Evolutionary conservation across 305 asterid species (phyloP), one percentile per base, ranked within the genome.

Genomic region (Rubia tinctorum): DNA sequence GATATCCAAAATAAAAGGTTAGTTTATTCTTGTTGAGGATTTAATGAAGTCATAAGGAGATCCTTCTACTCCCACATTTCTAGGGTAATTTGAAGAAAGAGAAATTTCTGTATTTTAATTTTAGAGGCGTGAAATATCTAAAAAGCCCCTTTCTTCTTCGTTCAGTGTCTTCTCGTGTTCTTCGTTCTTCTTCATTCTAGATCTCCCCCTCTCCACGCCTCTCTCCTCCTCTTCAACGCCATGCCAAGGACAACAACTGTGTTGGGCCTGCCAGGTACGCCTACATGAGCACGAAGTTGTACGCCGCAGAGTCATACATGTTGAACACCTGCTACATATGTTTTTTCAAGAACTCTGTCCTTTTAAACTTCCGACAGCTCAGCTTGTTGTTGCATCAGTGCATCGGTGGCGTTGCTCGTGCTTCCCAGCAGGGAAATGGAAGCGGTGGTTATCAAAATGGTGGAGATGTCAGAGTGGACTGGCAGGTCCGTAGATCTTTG

Each of bases 251-350:
- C 30, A 27, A 27, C 30, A 27, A 27, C 30, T 27, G 91, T 86
- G 78, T 78, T 25, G 55, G 79, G 73, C n/a, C 94, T 94, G 73
- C 92, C 96, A 40, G 82, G 80, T 89, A 91, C 3, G 96, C 92
- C 45, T 92, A 86, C 96, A 90, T 90, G 51, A 86, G 69, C 15
- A 90, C 60, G 80, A 88, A 90, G 68, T 80, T 85, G 82, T 88
- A 88, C 0, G 94, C 88, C n/a, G 85, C 92, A 0, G 86, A 64
- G 34, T 94, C 96, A 69, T 80, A 82, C 12, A 91, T 83, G 23
- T 86, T 71, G 78, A 90, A 90, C 51, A 79, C 79, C 30, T 92
- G 79, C 51, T 83, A 87, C 2, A 1, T 82, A 76, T 66, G 92
- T 94, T 37, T 82, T 76, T 7, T 69, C 58, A 0, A 80, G 67